Base-by-base conservation (phyloP, 1,284 basidiomycete genomes). In the Cryptococcus maquisensis region DNA sequence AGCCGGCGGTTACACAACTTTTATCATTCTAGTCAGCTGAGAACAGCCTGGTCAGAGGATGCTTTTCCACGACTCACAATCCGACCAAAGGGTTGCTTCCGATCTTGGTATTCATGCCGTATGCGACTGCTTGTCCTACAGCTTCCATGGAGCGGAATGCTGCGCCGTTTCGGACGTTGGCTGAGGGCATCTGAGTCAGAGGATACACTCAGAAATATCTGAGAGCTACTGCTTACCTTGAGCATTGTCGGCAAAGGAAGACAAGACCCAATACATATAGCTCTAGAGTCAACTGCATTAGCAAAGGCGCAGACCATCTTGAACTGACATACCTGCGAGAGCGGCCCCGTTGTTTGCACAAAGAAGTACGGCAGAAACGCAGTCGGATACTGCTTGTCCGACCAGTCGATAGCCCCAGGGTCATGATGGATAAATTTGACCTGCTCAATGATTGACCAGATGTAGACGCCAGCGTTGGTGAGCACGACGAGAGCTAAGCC, bases 231-330 rank as follows among this genome's bases (percentile, higher is more conserved):
- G 51, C 45, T 52, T 26, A 60, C 56, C 32, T 21, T 59, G 59
- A 7, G 55, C 62, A 52, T 67, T 63, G 4, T 50, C 60, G 7
- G 62, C 61, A 44, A 62, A 64, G 16, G 61, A 67, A 3, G 61
- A 63, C 13, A 67, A 35, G 10, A 67, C 55, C 66, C 66, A 67
- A 49, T 65, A 67, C 52, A 62, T 60, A 45, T 61, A 67, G 2
- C 58, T 64, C 53, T 67, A 10, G 28, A 10, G n/a, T n/a, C 10
- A 28, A 10, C 7, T 28, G 10, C 7, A 28, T 28, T 7, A 28
- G 28, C 28, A 10, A 28, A 10, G 28, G 28, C 10, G 28, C 28
- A 28, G 6, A 28, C 10, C 7, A 28, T 28, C 6, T 28, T 10
- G 3, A 7, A 28, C 10, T 28, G 28, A 28, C 28, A 28, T 28